Evolutionary conservation across 176 grass and related monocot species (phyloP), one percentile per base, ranked within the genome.

Genomic region (Echinochloa phyllopogon): DNA sequence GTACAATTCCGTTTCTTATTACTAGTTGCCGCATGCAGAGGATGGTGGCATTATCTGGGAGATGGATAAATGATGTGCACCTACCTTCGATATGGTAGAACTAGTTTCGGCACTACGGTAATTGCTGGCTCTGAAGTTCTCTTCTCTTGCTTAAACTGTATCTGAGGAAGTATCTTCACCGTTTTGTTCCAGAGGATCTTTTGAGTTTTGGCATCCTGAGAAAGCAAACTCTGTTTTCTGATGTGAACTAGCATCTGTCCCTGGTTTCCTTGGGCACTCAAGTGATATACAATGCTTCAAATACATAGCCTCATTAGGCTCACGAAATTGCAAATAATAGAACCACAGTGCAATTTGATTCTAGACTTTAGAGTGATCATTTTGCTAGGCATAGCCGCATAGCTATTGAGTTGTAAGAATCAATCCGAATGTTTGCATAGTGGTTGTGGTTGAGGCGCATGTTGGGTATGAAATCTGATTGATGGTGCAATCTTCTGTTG

Each of bases 31-130:
- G 59, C 37, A 53, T 91, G 90, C 88, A 97, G 95, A 98, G 87
- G 95, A 98, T 74, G 76, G 89, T 69, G 91, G 80, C 38, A 82
- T 93, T 33, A 47, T 98, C 78, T 98, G 90, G 90, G 95, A 95
- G 86, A 90, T 91, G 88, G 87, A 82, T 66, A 65, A 90, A 82
- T 90, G 78, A 86, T 71, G 60, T 75, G 53, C 10, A 37, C 12
- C 10, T 21, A 27, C 44, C 60, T 59, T 82, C 52, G 55, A 79
- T 72, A 48, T 67, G 67, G 61, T 64, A 8, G 9, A 51, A 47
- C 24, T 29, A 48, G n/a, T 29, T 59, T n/a, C 0, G 3, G 4
- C 38, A 68, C 59, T 21, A 52, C 2, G 20, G 36, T 41, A 47
- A 62, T 86, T 63, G 68, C 36, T 80, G 37, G 4, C 57, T 63